Evolutionary conservation across 176 grass and related monocot genomes (phyloP).

Genomic region (Triticum monococcum): DNA sequence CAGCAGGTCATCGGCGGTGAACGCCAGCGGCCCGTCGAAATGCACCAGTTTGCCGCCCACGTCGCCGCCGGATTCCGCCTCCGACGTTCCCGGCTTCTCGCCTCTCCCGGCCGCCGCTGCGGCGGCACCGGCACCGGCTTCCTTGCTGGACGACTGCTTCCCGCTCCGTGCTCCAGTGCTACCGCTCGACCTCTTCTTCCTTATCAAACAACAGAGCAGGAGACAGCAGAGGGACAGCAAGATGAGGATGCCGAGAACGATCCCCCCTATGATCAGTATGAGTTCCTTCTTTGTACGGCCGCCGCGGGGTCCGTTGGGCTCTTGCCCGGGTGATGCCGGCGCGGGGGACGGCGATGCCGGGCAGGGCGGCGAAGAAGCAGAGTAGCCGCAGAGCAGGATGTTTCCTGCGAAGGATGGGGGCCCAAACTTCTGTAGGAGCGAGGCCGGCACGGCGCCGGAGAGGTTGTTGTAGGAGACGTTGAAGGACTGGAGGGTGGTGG

Average conservation of each 20-base stretch:
- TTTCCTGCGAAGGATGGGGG: not conserved
- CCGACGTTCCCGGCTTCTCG: not conserved
- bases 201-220: not conserved
- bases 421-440: constrained; percentile 13
- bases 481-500: constrained; percentile 35
- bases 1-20: constrained; percentile 27
- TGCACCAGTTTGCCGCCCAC: constrained; percentile 29
- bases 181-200: not conserved
- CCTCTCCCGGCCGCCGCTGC: not conserved
- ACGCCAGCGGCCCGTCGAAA: constrained; percentile 28
- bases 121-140: not conserved
- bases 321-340: not conserved
- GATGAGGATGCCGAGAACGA: not conserved
- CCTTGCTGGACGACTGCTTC: not conserved
- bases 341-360: not conserved
- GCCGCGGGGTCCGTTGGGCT: not conserved
- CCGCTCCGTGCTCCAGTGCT: not conserved
- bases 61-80: constrained; percentile 19
- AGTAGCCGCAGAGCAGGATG: constrained; percentile 20
- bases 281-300: not conserved
- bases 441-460: constrained; percentile 41
- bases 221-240: constrained; percentile 12
- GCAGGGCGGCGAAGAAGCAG: constrained; percentile 9
- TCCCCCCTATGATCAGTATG: not conserved
- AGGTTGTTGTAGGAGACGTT: constrained; percentile 63